A percentile compares a stretch with the other conserved stretches of the same genome.
These are phyloP conservation scores for Dictyostelium intermedium DNA, from an alignment of 78 protist species.

Conservation along the genomic window DNA sequence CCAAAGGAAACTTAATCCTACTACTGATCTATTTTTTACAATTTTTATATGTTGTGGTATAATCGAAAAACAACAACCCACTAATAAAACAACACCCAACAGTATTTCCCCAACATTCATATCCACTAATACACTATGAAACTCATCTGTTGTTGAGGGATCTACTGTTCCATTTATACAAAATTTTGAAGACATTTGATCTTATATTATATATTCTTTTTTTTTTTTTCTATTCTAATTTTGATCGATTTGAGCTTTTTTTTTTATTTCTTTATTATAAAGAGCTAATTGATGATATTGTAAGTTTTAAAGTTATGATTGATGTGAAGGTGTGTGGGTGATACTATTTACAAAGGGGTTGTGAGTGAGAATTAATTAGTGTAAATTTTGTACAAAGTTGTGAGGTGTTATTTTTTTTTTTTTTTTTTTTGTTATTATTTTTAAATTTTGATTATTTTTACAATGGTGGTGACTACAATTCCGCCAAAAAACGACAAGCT, in stretches of 20 bases:
- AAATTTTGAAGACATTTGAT: neutral
- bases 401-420: neutral
- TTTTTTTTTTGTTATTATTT: neutral
- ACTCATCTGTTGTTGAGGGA: slow-evolving; percentile 22
- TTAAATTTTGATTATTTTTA: neutral
- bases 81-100: slow-evolving; percentile 37
- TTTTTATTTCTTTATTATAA: neutral
- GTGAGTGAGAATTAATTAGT: neutral
- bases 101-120: slow-evolving; percentile 18
- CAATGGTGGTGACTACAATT: neutral
- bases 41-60: slow-evolving; percentile 77
- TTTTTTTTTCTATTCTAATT: neutral
- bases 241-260: neutral
- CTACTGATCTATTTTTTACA: slow-evolving; percentile 28
- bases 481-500: neutral
- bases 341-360: neutral
- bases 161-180: slow-evolving; percentile 62
- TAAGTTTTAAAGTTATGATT: neutral
- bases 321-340: neutral
- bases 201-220: neutral
- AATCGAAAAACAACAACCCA: slow-evolving; percentile 50
- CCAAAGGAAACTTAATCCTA: slow-evolving; percentile 69
- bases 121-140: neutral
- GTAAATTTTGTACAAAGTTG: neutral
- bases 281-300: neutral